Evolutionary conservation across 371 early-diverging fungal genomes (phyloP).

Genomic region (Mortierella sp.): DNA sequence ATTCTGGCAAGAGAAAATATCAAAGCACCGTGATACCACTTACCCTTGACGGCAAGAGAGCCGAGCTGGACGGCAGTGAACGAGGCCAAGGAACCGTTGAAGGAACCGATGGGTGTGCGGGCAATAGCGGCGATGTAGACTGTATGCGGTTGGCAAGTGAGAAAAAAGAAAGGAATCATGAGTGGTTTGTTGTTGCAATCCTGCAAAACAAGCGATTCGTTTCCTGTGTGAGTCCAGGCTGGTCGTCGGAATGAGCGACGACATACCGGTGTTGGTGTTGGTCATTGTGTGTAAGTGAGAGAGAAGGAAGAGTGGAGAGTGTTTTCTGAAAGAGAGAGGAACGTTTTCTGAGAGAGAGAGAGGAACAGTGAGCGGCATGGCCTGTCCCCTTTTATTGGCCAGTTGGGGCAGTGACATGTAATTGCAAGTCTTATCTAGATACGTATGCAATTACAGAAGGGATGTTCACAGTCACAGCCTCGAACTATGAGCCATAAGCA

Average conservation of each 20-base stretch:
- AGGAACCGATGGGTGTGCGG: slow-evolving; percentile 96
- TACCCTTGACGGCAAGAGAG: slow-evolving; percentile 90
- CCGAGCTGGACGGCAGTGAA: slow-evolving; percentile 93
- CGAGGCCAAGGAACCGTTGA: slow-evolving; percentile 91
- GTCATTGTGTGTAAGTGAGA: slow-evolving; percentile 24
- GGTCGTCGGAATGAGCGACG: background rate
- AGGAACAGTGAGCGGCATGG: background rate
- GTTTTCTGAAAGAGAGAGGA: background rate
- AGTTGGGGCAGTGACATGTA: background rate
- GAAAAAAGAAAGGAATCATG: background rate
- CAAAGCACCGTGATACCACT: background rate
- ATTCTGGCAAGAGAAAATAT: background rate
- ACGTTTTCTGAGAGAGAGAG: slow-evolving; percentile 11
- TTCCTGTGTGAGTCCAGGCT: background rate
- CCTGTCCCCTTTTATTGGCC: background rate
- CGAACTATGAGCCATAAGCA: background rate
- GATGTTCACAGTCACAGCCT: background rate
- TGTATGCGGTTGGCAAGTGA: slow-evolving; percentile 2
- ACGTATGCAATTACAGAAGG: background rate
- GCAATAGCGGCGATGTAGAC: slow-evolving; percentile 92
- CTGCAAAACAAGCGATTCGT: background rate
- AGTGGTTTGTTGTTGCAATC: background rate
- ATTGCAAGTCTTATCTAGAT: background rate
- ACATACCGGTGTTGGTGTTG: slow-evolving; percentile 39
- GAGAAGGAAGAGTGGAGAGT: background rate